These are phyloP conservation scores for Graphiopsis chlorocephala DNA, from an alignment of 2,329 filamentous ascomycete species.

Conservation along the genomic window DNA sequence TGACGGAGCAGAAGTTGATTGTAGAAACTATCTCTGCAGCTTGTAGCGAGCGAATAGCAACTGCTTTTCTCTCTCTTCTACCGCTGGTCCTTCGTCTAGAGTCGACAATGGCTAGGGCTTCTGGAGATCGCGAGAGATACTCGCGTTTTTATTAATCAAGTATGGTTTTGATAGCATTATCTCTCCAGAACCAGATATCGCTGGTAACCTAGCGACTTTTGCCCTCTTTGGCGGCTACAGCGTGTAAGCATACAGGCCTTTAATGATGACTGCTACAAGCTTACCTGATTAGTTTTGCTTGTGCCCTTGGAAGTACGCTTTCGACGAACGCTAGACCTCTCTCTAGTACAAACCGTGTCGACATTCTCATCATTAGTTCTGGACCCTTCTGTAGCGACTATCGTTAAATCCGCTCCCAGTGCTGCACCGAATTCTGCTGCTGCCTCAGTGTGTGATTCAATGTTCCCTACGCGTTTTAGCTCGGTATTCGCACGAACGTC, in stretches of 20 bases:
- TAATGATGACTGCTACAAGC: background rate
- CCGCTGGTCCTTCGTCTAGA: background rate
- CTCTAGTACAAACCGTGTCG: background rate
- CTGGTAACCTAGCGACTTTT: background rate
- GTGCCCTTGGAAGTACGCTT: background rate
- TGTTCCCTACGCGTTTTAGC: conserved; percentile 1
- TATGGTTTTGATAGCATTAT: conserved; percentile 1
- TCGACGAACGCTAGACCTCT: background rate
- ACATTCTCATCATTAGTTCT: background rate
- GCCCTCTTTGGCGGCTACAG: too few species aligned
- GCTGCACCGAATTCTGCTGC: background rate
- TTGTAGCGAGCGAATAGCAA: background rate
- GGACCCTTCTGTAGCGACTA: background rate
- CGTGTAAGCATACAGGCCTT: background rate
- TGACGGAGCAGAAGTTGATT: background rate
- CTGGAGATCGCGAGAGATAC: background rate
- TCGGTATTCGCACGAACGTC: conserved; percentile 1
- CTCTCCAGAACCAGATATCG: background rate
- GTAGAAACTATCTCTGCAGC: background rate
- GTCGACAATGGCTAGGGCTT: too few species aligned
- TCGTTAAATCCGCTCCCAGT: background rate
- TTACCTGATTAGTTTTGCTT: background rate
- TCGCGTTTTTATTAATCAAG: background rate
- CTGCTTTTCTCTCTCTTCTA: background rate
- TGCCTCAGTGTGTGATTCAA: background rate